A percentile compares a stretch with the other conserved stretches of the same genome.
Evolutionary conservation across 2,329 filamentous ascomycete genomes (phyloP).

Genomic region (Claviceps maximensis): DNA sequence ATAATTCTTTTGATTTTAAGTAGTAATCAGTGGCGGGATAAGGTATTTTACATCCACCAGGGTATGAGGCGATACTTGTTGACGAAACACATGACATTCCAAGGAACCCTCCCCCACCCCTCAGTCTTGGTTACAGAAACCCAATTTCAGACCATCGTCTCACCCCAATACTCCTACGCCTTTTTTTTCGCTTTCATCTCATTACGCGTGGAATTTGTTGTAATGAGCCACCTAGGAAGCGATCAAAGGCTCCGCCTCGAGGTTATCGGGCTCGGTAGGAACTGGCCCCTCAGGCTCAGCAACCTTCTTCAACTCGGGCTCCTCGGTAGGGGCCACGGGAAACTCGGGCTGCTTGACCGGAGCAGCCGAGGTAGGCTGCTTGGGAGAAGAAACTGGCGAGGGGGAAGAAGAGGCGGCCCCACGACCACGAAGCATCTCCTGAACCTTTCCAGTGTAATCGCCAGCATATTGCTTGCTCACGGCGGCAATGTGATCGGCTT

Average conservation of each 20-base stretch:
- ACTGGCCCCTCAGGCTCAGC: constrained; percentile 11
- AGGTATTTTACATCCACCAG: neutral
- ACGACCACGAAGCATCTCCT: constrained; percentile 44
- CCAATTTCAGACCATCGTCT: constrained; percentile 9
- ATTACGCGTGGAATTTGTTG: constrained; percentile 15
- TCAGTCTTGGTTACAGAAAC: neutral
- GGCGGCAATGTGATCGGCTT: constrained; percentile 48
- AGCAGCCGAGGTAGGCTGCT: constrained; percentile 16
- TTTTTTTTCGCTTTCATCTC: constrained; percentile 10
- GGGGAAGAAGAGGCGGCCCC: constrained; percentile 30
- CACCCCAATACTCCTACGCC: constrained; percentile 12
- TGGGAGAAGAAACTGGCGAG: constrained; percentile 21
- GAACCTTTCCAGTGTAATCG: constrained; percentile 55
- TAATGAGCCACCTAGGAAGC: constrained; percentile 16
- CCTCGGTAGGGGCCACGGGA: constrained; percentile 24
- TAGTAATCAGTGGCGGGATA: neutral
- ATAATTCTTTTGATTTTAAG: neutral
- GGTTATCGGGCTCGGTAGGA: constrained; percentile 7
- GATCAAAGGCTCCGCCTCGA: constrained; percentile 16
- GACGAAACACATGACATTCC: constrained; percentile 13
- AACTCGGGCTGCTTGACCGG: constrained; percentile 19
- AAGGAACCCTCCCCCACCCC: neutral
- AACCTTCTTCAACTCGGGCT: constrained; percentile 13
- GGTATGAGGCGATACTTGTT: neutral
- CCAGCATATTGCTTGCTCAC: constrained; percentile 55